Evolutionary conservation across 208 protist genomes (phyloP), one percentile per base, ranked within the genome.

Genomic region (Tritrichomonas musculus): DNA sequence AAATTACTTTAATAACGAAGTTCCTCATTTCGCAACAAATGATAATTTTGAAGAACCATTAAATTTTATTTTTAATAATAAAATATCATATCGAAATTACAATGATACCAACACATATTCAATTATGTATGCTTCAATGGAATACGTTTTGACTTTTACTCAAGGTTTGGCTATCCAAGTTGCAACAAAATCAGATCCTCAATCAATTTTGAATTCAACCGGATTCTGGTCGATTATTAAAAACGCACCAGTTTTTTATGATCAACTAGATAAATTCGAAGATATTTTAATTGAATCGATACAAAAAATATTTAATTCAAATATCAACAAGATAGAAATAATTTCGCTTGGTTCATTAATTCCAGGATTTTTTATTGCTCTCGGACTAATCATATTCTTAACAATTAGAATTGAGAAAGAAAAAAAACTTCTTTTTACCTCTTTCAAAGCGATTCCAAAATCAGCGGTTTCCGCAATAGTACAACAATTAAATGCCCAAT

Each of bases 371-470:
- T 20, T 88, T 50, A 13, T 88, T 50, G 13, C 33, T 39, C 33
- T 88, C 1, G 47, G 25, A 14, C n/a, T 60, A 20, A 57, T 88
- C 14, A 55, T 53, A 14, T 55, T 39, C 30, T 33, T 53, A n/a
- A 39, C 30, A 27, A 36, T 14, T 11, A 36, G 14, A n/a, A n/a
- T 88, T 33, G 8, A 88, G 5, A 20, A 53, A 20, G 77, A 88
- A 49, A 88, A 88, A 30, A 33, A 53, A 3, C 33, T 57, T 41
- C 9, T 88, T 88, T 44, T 27, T 22, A n/a, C 33, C 1, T 44
- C 77, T 39, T 88, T 88, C n/a, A 88, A 88, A 60, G 41, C 77
- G 1, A 33, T 88, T 39, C 77, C 77, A 39, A 88, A 88, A 49
- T 33, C 41, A 33, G 44, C 47, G 1, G 44, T 88, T 39, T 57